Evolutionary conservation across 306 rosid genomes (phyloP), one percentile per base, ranked within the genome.

Genomic region (Trifolium repens): DNA sequence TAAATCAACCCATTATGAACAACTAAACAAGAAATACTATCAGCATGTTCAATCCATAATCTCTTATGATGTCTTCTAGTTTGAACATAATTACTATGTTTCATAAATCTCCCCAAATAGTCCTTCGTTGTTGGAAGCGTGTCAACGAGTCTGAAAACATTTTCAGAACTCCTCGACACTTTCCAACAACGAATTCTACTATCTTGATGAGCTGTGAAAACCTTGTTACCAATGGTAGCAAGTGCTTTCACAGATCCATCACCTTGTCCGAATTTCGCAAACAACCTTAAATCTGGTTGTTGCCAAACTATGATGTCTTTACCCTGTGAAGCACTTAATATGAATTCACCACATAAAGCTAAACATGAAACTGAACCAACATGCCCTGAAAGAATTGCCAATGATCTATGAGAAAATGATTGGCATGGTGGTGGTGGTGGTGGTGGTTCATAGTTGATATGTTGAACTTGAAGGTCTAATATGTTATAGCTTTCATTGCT

Each of bases 221-320:
- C 93, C 80, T 81, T 86, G 88, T 79, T 88, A 0, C 92, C 97
- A 4, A 85, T 79, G 0, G 90, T 67, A 13, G 80, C 98, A 7
- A 94, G 87, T 0, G 98, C 97, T 52, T 94, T 94, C 0, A 94
- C 96, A 0, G 96, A 90, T 0, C 98, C 98, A 3, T 88, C 96
- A 0, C 98, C 98, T 27, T 91, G 96, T 10, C 98, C 98, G 39
- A 94, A 94, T 72, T 87, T 85, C 0, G 94, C 81, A 54, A 91
- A 92, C 10, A 82, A 62, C 84, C 76, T 87, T 49, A 94, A 81
- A 72, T 91, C 96, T 16, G 96, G 98, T 60, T 94, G 96, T 35
- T 94, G 96, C 98, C 98, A 91, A 0, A 90, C 96, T 15, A 91
- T 89, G 59, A 94, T 91, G 69, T 94, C 97, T 40, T 86, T 91